Conservation (phyloP, 306 rosid species). For the Rosa rugosa region DNA sequence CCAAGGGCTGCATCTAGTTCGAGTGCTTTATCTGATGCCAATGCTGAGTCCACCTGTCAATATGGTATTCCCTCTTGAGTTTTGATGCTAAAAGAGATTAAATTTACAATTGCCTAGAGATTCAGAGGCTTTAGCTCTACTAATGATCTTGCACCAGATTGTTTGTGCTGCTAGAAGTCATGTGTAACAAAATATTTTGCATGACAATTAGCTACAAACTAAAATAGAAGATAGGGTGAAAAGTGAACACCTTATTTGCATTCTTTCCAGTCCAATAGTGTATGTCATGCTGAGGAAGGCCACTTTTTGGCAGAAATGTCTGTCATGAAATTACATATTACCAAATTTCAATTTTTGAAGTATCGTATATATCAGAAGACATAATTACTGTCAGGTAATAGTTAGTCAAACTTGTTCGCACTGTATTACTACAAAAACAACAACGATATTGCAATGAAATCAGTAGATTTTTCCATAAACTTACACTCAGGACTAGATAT, state of each 20-base stretch:
- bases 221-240: conserved; percentile 11
- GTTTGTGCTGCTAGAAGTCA: background rate
- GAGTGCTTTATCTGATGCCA: conserved; percentile 91
- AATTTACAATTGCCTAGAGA: background rate
- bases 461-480: conserved; percentile 22
- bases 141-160: background rate
- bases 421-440: background rate
- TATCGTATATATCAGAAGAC: background rate
- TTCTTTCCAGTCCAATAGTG: conserved; percentile 90
- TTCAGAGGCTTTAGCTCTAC: background rate
- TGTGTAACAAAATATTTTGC: background rate
- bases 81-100: background rate
- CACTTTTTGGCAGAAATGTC: conserved; percentile 64
- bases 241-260: conserved; percentile 47
- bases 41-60: conserved; percentile 68
- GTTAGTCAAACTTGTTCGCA: conserved; percentile 4
- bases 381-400: background rate
- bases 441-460: conserved; percentile 24
- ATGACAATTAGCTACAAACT: background rate
- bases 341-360: background rate
- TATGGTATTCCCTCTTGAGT: conserved; percentile 13
- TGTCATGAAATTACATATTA: conserved; percentile 35
- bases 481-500: conserved; percentile 78
- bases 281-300: conserved; percentile 71
- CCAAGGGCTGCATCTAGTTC: conserved; percentile 92